Evolutionary conservation across 2,329 filamentous ascomycete genomes (phyloP).

Genomic region (Pseudogymnoascus sp.): DNA sequence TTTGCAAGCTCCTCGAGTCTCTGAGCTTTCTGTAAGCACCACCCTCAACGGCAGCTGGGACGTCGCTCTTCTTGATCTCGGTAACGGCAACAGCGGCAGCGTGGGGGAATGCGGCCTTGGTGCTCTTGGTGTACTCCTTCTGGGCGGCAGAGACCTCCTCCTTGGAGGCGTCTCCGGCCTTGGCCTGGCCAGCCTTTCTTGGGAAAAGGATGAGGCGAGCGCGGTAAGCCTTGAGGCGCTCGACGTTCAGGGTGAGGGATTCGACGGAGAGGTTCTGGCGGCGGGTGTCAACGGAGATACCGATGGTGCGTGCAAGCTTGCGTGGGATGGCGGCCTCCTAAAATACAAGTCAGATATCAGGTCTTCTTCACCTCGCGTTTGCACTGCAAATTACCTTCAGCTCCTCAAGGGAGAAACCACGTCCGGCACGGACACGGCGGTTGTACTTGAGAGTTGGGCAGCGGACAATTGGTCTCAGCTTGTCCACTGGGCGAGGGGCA

Average conservation of each 20-base stretch:
- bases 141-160: constrained; percentile 63
- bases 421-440: constrained; percentile 90
- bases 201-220: constrained; percentile 95
- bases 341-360: constrained; percentile 19
- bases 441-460: constrained; percentile 99
- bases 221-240: constrained; percentile 96
- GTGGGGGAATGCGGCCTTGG: constrained; percentile 64
- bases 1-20: constrained; percentile 73
- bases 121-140: constrained; percentile 50
- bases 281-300: constrained; percentile 93
- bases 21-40: constrained; percentile 84
- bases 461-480: constrained; percentile 90
- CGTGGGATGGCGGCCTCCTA: constrained; percentile 93
- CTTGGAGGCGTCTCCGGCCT: constrained; percentile 83
- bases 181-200: constrained; percentile 86
- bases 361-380: constrained; percentile 4
- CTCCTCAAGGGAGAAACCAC: constrained; percentile 96
- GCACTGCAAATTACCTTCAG: constrained; percentile 67
- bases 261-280: constrained; percentile 97
- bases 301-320: constrained; percentile 90
- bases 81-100: constrained; percentile 56
- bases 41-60: constrained; percentile 69
- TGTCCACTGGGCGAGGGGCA: constrained; percentile 95
- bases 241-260: constrained; percentile 88
- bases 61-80: constrained; percentile 75